A percentile compares a stretch with the other conserved stretches of the same genome.
These are phyloP conservation scores for Fusarium keratoplasticum DNA, from an alignment of 2,329 filamentous ascomycete species.

Conservation along the genomic window DNA sequence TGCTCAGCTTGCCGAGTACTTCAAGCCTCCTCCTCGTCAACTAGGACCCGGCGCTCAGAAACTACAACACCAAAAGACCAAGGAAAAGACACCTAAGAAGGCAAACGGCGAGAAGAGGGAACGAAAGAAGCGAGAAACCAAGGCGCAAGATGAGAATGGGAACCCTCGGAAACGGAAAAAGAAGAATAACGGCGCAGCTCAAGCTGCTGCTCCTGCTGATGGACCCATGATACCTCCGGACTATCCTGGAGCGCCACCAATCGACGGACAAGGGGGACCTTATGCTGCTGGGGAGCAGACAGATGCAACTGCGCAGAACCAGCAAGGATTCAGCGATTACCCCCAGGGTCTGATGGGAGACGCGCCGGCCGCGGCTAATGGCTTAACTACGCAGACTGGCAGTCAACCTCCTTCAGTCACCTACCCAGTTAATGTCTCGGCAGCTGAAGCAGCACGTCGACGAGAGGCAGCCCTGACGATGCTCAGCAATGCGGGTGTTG, in stretches of 20 bases:
- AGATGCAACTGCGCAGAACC: constrained; percentile 3
- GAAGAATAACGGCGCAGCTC: constrained; percentile 38
- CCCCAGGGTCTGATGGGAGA: constrained; percentile 28
- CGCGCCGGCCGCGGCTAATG: constrained; percentile 11
- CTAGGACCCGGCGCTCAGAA: constrained; percentile 44
- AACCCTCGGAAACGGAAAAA: constrained; percentile 46
- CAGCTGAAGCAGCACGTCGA: constrained; percentile 63
- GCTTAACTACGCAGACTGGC: constrained; percentile 10
- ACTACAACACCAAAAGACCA: constrained; percentile 36
- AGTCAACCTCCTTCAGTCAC: constrained; percentile 19
- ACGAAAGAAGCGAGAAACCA: constrained; percentile 26
- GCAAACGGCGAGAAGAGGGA: constrained; percentile 46
- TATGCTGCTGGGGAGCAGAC: constrained; percentile 23
- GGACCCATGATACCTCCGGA: constrained; percentile 26
- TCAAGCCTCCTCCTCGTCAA: constrained; percentile 58
- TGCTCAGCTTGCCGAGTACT: constrained; percentile 59
- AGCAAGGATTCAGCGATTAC: constrained; percentile 27
- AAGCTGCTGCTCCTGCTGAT: constrained; percentile 21
- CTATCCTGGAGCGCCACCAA: constrained; percentile 11
- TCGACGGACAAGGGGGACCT: constrained; percentile 12
- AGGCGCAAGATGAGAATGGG: constrained; percentile 41
- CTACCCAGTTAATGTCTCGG: constrained; percentile 51
- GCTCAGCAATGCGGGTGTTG: constrained; percentile 60
- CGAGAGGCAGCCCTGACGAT: constrained; percentile 61
- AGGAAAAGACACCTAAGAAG: constrained; percentile 43